Evolutionary conservation across 2,329 filamentous ascomycete genomes (phyloP).

Genomic region (Zymoseptoria ardabiliae): DNA sequence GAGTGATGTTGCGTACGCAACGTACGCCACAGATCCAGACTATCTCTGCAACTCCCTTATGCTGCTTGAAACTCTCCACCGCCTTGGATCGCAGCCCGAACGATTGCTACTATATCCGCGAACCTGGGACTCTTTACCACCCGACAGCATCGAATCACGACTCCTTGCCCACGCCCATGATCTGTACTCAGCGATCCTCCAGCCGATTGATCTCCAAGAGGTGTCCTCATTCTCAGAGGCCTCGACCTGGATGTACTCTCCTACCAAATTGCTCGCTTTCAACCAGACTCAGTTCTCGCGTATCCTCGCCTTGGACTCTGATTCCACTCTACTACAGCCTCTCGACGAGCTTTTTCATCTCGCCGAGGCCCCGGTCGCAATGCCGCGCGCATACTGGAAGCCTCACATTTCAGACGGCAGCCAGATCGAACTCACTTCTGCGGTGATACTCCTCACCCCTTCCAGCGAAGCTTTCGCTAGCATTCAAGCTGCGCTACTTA

Average conservation of each 20-base stretch:
- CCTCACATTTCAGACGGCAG: conserved; percentile 22
- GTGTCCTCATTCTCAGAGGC: conserved; percentile 24
- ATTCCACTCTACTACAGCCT: conserved; percentile 50
- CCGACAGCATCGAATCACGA: conserved; percentile 27
- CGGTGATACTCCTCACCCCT: conserved; percentile 56
- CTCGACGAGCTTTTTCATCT: conserved; percentile 65
- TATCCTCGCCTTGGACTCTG: conserved; percentile 53
- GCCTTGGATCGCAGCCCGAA: conserved; percentile 35
- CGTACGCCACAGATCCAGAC: conserved; percentile 37
- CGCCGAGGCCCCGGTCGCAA: conserved; percentile 52
- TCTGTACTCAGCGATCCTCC: conserved; percentile 42
- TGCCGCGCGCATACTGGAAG: conserved; percentile 60
- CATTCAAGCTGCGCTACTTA: conserved; percentile 27
- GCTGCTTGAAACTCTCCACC: conserved; percentile 36
- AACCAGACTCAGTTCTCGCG: conserved; percentile 56
- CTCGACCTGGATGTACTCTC: conserved; percentile 55
- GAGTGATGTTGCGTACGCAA: conserved; percentile 36
- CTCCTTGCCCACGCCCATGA: conserved; percentile 43
- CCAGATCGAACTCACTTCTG: conserved; percentile 48
- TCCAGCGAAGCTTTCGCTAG: conserved; percentile 44
- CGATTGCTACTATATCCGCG: conserved; percentile 39
- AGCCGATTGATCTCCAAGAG: conserved; percentile 33
- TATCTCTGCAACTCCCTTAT: conserved; percentile 39
- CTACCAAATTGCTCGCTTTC: conserved; percentile 61
- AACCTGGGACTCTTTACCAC: conserved; percentile 20